A percentile compares a stretch with the other conserved stretches of the same genome.
Evolutionary conservation across 345 rosid genomes (phyloP).

Genomic region (Pugionium dolabratum): DNA sequence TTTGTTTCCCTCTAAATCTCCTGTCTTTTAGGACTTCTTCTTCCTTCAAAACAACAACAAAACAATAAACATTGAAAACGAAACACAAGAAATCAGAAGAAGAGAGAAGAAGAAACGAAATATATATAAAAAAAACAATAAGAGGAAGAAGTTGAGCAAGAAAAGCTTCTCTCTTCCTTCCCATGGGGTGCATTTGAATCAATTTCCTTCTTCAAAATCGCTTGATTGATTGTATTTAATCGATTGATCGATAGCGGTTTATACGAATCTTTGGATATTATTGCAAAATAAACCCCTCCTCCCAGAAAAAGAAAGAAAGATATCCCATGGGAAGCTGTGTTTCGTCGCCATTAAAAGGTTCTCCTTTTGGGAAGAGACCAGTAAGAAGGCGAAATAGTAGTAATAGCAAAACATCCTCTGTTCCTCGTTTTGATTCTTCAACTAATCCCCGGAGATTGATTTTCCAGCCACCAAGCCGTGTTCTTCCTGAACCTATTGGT

Average conservation of each 20-base stretch:
- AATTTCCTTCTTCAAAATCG: constrained; percentile 28
- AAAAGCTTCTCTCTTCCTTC: constrained; percentile 43
- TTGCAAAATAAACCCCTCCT: neutral
- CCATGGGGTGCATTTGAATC: constrained; percentile 46
- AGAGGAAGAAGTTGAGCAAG: constrained; percentile 7
- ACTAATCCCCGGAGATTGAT: constrained; percentile 40
- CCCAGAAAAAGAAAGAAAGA: neutral
- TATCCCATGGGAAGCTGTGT: constrained; percentile 71
- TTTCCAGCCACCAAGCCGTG: constrained; percentile 29
- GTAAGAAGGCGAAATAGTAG: constrained; percentile 25
- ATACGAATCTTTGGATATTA: constrained; percentile 20
- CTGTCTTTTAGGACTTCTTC: constrained; percentile 32
- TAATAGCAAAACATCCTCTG: constrained; percentile 33
- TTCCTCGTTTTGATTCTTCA: constrained; percentile 27
- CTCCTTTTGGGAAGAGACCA: constrained; percentile 33
- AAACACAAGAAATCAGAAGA: constrained; percentile 27
- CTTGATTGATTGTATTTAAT: constrained; percentile 24
- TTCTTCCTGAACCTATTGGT: constrained; percentile 51
- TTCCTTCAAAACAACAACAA: constrained; percentile 26
- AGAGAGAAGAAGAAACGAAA: constrained; percentile 21
- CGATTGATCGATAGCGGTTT: constrained; percentile 15
- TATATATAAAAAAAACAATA: too few relatives aligned
- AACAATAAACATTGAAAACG: neutral
- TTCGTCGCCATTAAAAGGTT: constrained; percentile 47
- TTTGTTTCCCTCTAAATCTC: too few relatives aligned